phyloP scores from a whole-genome alignment of 257 asterid genomes.

The Gentiana dahurica region DNA sequence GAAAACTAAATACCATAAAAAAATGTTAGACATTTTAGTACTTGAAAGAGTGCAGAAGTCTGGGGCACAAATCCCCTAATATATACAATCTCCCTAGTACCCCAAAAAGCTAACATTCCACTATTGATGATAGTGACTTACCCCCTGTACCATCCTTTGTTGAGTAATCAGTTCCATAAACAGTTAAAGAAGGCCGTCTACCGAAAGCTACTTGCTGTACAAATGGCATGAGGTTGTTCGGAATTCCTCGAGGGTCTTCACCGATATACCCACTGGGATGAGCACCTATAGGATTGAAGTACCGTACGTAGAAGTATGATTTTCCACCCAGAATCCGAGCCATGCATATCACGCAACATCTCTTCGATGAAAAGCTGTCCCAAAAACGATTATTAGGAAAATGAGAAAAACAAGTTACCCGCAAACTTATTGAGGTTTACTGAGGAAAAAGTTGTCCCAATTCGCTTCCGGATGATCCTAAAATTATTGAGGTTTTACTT shows the following conservation, averaged over 20 bases:
- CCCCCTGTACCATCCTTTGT: slow-evolving; percentile 96
- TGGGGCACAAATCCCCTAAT: neutral
- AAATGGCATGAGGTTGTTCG: slow-evolving; percentile 97
- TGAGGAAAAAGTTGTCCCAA: no score
- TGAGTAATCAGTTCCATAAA: no score
- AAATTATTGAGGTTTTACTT: no score
- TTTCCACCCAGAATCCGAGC: slow-evolving; percentile 79
- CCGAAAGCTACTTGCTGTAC: slow-evolving; percentile 99
- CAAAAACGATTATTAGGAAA: no score
- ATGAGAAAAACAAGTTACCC: no score
- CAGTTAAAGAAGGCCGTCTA: slow-evolving; percentile 71
- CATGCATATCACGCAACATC: no score
- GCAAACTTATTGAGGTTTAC: no score
- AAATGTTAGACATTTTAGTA: no score
- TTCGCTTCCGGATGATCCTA: no score
- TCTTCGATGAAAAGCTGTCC: slow-evolving; percentile 96
- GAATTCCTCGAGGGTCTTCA: slow-evolving; percentile 91
- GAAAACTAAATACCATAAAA: no score
- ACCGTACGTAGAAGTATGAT: slow-evolving; percentile 80
- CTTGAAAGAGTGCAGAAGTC: no score
- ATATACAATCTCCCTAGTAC: neutral
- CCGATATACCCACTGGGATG: slow-evolving; percentile 91
- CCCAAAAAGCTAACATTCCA: neutral
- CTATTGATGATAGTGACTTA: slow-evolving; percentile 8
- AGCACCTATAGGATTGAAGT: no score